A percentile compares a stretch with the other conserved stretches of the same genome.
Conservation (phyloP, 163 green algal species). For the Trebouxia gelatinosa region DNA sequence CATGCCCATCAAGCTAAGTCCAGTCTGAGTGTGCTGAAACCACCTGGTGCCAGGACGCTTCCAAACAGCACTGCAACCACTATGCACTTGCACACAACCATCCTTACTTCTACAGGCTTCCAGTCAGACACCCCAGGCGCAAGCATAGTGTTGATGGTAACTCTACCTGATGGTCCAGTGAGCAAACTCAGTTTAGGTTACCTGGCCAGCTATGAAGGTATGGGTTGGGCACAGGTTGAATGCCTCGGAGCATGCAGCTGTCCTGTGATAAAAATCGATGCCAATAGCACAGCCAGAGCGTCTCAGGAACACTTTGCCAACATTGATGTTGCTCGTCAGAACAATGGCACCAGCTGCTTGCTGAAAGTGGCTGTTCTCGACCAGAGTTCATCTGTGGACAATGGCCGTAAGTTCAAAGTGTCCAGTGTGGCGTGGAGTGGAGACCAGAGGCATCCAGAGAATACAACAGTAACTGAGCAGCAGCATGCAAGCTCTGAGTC, state of each 20-base stretch:
- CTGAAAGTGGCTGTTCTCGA: background rate
- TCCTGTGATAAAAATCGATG: conserved; percentile 19
- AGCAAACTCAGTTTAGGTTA: conserved; percentile 17
- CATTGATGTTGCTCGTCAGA: background rate
- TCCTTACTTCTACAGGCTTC: too few relatives aligned
- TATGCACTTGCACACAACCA: too few relatives aligned
- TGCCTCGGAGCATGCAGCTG: conserved; percentile 13
- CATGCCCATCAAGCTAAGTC: too few relatives aligned
- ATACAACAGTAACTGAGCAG: too few relatives aligned
- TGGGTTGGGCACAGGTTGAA: conserved; percentile 20
- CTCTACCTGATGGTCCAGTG: background rate
- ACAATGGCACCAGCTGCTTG: background rate
- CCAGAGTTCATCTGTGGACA: background rate
- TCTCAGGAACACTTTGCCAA: conserved; percentile 18
- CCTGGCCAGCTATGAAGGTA: conserved; percentile 20
- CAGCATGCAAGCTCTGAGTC: too few relatives aligned
- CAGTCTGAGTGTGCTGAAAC: too few relatives aligned
- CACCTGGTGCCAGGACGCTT: too few relatives aligned
- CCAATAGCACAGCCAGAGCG: background rate
- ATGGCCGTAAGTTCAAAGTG: conserved; percentile 13
- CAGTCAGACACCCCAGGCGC: conserved; percentile 6
- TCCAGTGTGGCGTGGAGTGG: conserved; percentile 16
- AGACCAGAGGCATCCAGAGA: too few relatives aligned
- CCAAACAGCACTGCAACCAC: too few relatives aligned
- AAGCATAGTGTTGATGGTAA: conserved; percentile 2